These are phyloP conservation scores for Turnera subulata DNA, from an alignment of 345 rosid genomes.

Conservation along the genomic window DNA sequence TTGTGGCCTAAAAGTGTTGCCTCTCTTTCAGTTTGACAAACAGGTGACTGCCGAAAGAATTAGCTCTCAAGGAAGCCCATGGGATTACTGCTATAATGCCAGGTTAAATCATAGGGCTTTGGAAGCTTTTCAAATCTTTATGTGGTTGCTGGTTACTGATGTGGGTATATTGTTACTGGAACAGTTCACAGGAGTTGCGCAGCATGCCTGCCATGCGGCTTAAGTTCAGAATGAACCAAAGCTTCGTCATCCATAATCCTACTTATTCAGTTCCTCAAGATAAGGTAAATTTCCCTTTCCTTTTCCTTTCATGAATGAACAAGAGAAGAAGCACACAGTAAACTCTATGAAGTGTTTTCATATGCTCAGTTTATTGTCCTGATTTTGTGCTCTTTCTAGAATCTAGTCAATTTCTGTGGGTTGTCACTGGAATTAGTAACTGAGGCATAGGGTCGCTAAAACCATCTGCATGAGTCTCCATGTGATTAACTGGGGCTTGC, in stretches of 20 bases:
- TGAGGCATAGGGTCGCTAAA: no score
- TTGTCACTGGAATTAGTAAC: no score
- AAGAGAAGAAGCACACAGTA: background rate
- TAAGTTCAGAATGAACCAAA: conserved; percentile 60
- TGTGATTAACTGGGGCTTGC: no score
- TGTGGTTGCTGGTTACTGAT: background rate
- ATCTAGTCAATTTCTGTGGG: no score
- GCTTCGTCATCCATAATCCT: conserved; percentile 70
- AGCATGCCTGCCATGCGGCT: conserved; percentile 62
- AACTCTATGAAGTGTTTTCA: background rate
- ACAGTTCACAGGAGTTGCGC: conserved; percentile 44
- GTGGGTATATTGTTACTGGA: conserved; percentile 4
- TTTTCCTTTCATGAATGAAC: background rate
- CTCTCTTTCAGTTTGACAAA: conserved; percentile 45
- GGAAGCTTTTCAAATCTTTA: background rate
- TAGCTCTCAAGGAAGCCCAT: conserved; percentile 47
- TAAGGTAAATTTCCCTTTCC: conserved; percentile 38
- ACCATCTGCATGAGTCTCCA: no score
- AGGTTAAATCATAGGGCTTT: conserved; percentile 42
- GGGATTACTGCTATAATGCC: conserved; percentile 75
- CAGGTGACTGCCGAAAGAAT: conserved; percentile 48
- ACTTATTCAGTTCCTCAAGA: conserved; percentile 51
- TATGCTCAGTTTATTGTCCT: background rate
- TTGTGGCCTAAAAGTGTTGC: background rate
- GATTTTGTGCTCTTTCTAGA: background rate